A percentile compares a stretch with the other conserved stretches of the same genome.
Conservation (phyloP, 495 filamentous ascomycete genomes). For the Aspergillus conjunctus region DNA sequence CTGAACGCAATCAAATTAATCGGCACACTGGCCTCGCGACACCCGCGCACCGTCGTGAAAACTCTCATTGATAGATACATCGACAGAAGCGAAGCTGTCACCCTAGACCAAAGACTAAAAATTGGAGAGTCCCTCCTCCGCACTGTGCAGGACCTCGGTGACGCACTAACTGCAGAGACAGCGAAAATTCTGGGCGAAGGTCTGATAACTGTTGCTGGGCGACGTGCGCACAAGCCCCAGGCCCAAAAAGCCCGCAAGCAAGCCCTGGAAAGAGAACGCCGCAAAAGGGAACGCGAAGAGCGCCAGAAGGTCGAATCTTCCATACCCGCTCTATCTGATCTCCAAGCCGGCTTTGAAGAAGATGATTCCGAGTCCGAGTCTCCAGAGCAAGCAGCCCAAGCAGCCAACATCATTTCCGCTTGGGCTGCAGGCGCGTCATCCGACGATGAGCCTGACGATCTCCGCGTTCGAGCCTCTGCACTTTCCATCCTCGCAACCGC, state of each 20-base stretch:
- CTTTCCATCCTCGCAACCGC: conserved; percentile 69
- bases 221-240: conserved; percentile 58
- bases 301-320: conserved; percentile 32
- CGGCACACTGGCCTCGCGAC: conserved; percentile 62
- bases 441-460: conserved; percentile 63
- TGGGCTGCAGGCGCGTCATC: conserved; percentile 68
- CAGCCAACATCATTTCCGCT: conserved; percentile 67
- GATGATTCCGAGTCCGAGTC: conserved; percentile 47
- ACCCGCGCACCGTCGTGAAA: conserved; percentile 65
- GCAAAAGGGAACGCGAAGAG: conserved; percentile 47
- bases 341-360: conserved; percentile 36
- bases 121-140: conserved; percentile 74
- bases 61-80: conserved; percentile 71
- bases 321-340: conserved; percentile 24
- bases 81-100: conserved; percentile 58
- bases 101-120: conserved; percentile 67
- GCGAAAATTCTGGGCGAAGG: conserved; percentile 60
- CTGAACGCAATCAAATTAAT: conserved; percentile 70
- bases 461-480: conserved; percentile 76
- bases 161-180: conserved; percentile 59
- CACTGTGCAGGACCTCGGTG: conserved; percentile 66
- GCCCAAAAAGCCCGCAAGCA: conserved; percentile 55
- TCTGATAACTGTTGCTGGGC: conserved; percentile 66
- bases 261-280: conserved; percentile 50
- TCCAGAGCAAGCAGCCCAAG: conserved; percentile 53